These are phyloP conservation scores for Pythium pyrilobum DNA, from an alignment of 352 stramenopile genomes.

Conservation along the genomic window DNA sequence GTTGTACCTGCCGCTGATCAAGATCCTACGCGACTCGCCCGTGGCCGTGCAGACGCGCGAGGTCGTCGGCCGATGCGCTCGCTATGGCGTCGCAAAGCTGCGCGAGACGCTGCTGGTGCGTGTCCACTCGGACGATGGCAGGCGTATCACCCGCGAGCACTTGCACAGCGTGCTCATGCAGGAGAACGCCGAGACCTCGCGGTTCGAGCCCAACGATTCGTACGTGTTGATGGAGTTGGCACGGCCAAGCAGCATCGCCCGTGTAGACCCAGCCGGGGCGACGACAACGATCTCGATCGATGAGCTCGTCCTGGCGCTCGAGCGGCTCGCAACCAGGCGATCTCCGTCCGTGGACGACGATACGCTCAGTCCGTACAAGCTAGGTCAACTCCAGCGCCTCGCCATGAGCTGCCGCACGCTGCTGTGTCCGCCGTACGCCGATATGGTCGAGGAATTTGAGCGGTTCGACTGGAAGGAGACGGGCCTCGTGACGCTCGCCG, in stretches of 20 bases:
- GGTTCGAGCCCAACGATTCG: constrained; percentile 36
- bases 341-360: constrained; percentile 3
- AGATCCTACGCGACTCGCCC: constrained; percentile 24
- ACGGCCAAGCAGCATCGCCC: constrained; percentile 2
- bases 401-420: constrained; percentile 49
- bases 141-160: constrained; percentile 31
- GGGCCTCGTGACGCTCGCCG: constrained; percentile 35
- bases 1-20: constrained; percentile 46
- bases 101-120: constrained; percentile 33
- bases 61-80: constrained; percentile 27
- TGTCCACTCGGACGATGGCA: constrained; percentile 33
- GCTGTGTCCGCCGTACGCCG: constrained; percentile 22
- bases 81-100: constrained; percentile 33
- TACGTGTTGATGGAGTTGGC: constrained; percentile 30
- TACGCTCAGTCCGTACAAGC: constrained; percentile 33
- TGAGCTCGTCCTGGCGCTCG: constrained; percentile 28
- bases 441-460: constrained; percentile 48
- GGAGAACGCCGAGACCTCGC: constrained; percentile 15
- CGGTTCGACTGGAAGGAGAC: constrained; percentile 59
- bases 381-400: constrained; percentile 39
- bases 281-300: constrained; percentile 25
- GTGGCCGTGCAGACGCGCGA: constrained; percentile 17
- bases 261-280: not conserved
- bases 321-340: constrained; percentile 6
- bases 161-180: constrained; percentile 38